phyloP scores from a whole-genome alignment of 2,329 filamentous ascomycete species.

The Penicillium sp. region DNA sequence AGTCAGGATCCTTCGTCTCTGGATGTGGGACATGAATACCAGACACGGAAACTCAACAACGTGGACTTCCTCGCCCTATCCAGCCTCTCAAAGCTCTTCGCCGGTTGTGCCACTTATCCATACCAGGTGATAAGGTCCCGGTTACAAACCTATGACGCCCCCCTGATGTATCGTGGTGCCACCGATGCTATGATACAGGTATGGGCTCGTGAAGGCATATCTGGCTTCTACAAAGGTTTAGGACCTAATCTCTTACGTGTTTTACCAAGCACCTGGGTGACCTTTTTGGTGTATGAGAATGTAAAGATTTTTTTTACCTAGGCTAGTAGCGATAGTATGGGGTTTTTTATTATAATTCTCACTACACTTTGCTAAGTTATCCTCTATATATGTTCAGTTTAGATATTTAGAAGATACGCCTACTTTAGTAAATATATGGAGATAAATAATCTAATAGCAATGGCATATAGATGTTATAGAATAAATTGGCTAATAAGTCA shows the following conservation, averaged over 20 bases:
- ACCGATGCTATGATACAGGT: constrained; percentile 71
- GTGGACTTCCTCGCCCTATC: constrained; percentile 79
- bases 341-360: background rate
- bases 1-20: constrained; percentile 18
- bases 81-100: constrained; percentile 79
- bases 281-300: constrained; percentile 96
- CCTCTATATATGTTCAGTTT: too few relatives aligned
- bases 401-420: too few relatives aligned
- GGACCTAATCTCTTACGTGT: constrained; percentile 88
- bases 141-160: constrained; percentile 85
- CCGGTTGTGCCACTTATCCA: constrained; percentile 87
- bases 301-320: constrained; percentile 63
- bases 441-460: too few relatives aligned
- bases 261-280: constrained; percentile 92
- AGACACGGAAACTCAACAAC: constrained; percentile 56
- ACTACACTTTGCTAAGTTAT: background rate
- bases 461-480: too few relatives aligned
- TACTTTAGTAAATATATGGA: too few relatives aligned
- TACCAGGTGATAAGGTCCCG: constrained; percentile 90
- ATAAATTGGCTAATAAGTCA: too few relatives aligned
- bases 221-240: constrained; percentile 89
- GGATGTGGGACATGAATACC: constrained; percentile 19
- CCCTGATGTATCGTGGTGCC: constrained; percentile 69
- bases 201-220: constrained; percentile 74
- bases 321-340: background rate